Evolutionary conservation across 306 rosid genomes (phyloP).

Genomic region (Sphenostylis stenocarpa): DNA sequence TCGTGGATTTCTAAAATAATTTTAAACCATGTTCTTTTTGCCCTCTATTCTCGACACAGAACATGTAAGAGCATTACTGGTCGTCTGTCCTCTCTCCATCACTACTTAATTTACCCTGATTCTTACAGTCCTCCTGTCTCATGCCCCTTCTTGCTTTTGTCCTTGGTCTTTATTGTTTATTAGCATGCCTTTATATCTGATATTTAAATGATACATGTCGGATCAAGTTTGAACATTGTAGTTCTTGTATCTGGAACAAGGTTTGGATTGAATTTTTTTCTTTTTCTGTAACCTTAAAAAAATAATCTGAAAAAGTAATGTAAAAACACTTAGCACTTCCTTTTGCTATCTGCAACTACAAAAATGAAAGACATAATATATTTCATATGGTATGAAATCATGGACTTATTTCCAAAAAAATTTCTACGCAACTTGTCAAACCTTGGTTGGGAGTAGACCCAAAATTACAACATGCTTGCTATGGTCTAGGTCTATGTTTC

Average conservation of each 20-base stretch:
- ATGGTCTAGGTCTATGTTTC: neutral
- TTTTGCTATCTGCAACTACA: neutral
- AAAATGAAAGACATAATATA: neutral
- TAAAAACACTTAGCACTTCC: neutral
- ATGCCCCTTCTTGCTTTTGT: neutral
- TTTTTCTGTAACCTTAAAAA: neutral
- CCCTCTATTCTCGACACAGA: neutral
- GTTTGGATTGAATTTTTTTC: neutral
- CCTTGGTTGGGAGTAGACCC: neutral
- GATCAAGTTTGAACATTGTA: neutral
- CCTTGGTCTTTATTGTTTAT: neutral
- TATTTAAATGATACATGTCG: neutral
- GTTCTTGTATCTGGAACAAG: constrained; percentile 9
- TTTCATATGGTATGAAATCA: neutral
- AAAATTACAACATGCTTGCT: neutral
- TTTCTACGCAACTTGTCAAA: neutral
- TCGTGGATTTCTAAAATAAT: neutral
- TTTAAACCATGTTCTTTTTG: neutral
- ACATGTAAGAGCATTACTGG: neutral
- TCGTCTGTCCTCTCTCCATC: neutral
- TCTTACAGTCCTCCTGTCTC: neutral
- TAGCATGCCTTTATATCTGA: neutral
- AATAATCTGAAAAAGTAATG: constrained; percentile 8
- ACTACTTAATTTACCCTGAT: neutral
- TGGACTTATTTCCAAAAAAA: neutral